phyloP scores from a whole-genome alignment of 2,329 filamentous ascomycete species.

The Fonsecaea multimorphosa region DNA sequence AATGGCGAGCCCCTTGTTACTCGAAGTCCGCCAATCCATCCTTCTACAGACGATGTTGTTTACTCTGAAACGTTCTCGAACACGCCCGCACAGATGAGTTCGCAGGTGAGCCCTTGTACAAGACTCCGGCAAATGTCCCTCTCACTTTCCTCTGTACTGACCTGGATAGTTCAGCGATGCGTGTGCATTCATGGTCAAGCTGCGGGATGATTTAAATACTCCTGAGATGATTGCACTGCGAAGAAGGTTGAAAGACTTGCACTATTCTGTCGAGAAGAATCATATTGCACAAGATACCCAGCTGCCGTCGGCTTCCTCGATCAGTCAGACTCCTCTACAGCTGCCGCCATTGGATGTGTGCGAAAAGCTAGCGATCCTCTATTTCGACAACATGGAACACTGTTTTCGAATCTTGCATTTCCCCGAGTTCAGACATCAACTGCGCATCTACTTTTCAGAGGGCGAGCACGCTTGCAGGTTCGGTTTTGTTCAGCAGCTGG shows the following conservation, averaged over 20 bases:
- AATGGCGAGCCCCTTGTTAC: neutral
- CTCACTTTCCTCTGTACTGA: neutral
- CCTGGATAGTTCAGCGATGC: slow-evolving; percentile 30
- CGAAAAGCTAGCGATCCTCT: slow-evolving; percentile 30
- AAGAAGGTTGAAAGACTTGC: slow-evolving; percentile 24
- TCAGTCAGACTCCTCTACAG: slow-evolving; percentile 6
- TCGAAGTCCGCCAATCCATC: neutral
- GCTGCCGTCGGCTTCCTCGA: neutral
- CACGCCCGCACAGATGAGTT: slow-evolving; percentile 8
- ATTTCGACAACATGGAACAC: slow-evolving; percentile 40
- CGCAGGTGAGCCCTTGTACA: slow-evolving; percentile 12
- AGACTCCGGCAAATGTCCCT: neutral
- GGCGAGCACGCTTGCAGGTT: slow-evolving; percentile 27
- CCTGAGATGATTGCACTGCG: slow-evolving; percentile 21
- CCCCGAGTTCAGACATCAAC: slow-evolving; percentile 30
- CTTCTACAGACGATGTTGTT: neutral
- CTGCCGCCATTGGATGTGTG: slow-evolving; percentile 33
- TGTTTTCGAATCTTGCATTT: slow-evolving; percentile 38
- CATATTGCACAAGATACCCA: slow-evolving; percentile 12
- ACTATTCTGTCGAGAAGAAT: slow-evolving; percentile 27
- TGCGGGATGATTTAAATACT: slow-evolving; percentile 11
- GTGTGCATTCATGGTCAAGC: slow-evolving; percentile 26
- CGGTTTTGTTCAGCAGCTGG: slow-evolving; percentile 34
- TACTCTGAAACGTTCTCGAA: neutral
- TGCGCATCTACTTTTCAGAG: slow-evolving; percentile 32